Evolutionary conservation across 495 filamentous ascomycete genomes (phyloP).

Genomic region (Aspergillus biplanus): DNA sequence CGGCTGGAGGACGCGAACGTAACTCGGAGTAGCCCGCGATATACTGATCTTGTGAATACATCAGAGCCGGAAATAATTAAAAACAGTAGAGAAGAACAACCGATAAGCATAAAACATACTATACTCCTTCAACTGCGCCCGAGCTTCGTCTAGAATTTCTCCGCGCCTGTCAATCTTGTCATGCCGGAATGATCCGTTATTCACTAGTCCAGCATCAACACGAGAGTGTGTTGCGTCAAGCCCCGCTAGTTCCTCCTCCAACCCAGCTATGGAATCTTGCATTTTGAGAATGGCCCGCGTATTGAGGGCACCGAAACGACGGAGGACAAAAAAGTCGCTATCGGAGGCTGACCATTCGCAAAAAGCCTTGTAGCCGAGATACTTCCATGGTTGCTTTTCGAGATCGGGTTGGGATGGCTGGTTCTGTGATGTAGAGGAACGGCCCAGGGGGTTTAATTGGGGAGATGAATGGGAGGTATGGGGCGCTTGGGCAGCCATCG

Average conservation of each 20-base stretch:
- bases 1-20: background rate
- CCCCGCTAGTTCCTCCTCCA: slow-evolving; percentile 1
- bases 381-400: slow-evolving; percentile 3
- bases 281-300: slow-evolving; percentile 4
- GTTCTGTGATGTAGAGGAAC: no score
- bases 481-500: no score
- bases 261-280: slow-evolving; percentile 2
- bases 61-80: background rate
- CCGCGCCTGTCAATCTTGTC: background rate
- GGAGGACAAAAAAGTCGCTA: slow-evolving; percentile 1
- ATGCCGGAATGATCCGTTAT: slow-evolving; percentile 8
- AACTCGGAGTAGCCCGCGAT: background rate
- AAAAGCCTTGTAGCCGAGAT: background rate
- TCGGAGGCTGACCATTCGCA: background rate
- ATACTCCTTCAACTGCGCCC: slow-evolving; percentile 4
- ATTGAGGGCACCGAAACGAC: background rate
- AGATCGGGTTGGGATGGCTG: no score
- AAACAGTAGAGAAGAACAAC: background rate
- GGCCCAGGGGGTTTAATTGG: no score
- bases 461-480: no score
- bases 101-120: background rate
- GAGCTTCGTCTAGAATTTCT: slow-evolving; percentile 1
- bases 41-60: background rate
- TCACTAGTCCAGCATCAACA: background rate
- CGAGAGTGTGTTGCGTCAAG: background rate